Conservation (phyloP, 108 stramenopile genomes). For the Cyclotella sp. region DNA sequence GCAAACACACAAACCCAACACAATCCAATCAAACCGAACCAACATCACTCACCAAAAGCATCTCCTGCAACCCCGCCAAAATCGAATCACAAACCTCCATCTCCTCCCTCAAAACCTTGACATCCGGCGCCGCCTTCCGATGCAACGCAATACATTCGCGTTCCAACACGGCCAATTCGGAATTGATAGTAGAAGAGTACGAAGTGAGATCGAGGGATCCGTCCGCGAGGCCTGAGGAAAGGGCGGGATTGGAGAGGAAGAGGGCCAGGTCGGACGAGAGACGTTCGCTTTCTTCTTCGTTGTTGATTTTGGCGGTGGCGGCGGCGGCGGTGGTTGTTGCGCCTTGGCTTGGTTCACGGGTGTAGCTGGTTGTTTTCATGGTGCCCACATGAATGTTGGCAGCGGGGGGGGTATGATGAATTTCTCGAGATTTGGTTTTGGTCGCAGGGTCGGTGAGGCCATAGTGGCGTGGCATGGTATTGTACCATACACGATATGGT, state of each 20-base stretch:
- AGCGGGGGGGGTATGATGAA: too few species aligned
- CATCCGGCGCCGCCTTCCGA: constrained; percentile 66
- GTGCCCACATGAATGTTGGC: too few species aligned
- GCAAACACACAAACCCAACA: background rate
- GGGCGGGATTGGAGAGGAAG: constrained; percentile 85
- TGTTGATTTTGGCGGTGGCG: too few species aligned
- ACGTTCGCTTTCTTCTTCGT: constrained; percentile 58
- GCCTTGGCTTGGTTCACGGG: too few species aligned
- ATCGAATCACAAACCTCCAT: constrained; percentile 94
- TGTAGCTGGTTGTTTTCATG: too few species aligned
- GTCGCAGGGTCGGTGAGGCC: too few species aligned
- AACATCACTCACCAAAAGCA: constrained; percentile 44
- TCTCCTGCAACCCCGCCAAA: constrained; percentile 94
- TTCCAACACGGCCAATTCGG: constrained; percentile 78
- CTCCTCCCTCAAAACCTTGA: constrained; percentile 73
- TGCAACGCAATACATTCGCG: constrained; percentile 79
- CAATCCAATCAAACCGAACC: too few species aligned
- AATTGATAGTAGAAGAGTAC: constrained; percentile 79
- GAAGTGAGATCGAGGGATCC: constrained; percentile 83
- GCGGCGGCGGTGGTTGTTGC: too few species aligned
- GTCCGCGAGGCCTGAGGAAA: constrained; percentile 79
- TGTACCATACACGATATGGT: too few species aligned
- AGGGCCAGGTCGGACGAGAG: constrained; percentile 83
- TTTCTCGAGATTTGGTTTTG: too few species aligned
- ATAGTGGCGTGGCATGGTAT: too few species aligned